Conservation (phyloP, 495 filamentous ascomycete species). For the Penicillium mononematosum region DNA sequence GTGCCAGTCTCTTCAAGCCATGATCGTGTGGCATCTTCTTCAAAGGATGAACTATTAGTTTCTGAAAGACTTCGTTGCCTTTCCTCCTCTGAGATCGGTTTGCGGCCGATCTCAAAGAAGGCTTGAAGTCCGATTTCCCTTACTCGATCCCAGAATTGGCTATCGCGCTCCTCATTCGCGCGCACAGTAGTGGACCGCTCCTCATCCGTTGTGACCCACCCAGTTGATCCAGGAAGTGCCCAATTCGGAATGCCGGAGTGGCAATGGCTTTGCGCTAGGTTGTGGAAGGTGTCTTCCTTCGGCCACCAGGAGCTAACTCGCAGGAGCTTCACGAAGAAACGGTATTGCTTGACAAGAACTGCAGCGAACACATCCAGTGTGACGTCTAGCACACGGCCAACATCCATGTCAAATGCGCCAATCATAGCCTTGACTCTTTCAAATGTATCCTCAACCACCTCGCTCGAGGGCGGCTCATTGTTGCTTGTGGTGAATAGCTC, state of each 20-base stretch:
- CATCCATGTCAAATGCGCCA: slow-evolving; percentile 89
- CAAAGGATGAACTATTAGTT: slow-evolving; percentile 38
- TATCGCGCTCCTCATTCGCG: slow-evolving; percentile 62
- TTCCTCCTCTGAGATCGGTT: slow-evolving; percentile 52
- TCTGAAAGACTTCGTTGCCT: slow-evolving; percentile 45
- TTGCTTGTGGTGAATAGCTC: slow-evolving; percentile 81
- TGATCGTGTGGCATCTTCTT: slow-evolving; percentile 53
- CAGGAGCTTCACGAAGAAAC: slow-evolving; percentile 90
- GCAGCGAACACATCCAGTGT: slow-evolving; percentile 86
- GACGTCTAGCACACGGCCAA: slow-evolving; percentile 90
- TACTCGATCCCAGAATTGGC: slow-evolving; percentile 79
- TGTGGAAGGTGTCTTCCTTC: slow-evolving; percentile 45
- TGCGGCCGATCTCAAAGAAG: slow-evolving; percentile 81
- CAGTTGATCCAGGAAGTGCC: slow-evolving; percentile 69
- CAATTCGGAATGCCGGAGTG: slow-evolving; percentile 68
- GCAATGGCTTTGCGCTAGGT: slow-evolving; percentile 32
- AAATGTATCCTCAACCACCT: slow-evolving; percentile 66
- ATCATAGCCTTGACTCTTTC: slow-evolving; percentile 87
- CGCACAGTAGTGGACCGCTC: slow-evolving; percentile 54
- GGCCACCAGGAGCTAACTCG: slow-evolving; percentile 98
- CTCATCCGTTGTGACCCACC: slow-evolving; percentile 59
- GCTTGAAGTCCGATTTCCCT: slow-evolving; percentile 71
- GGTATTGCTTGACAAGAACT: slow-evolving; percentile 76
- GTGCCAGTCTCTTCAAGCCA: slow-evolving; percentile 82
- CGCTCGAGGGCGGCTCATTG: slow-evolving; percentile 58